phyloP scores from a whole-genome alignment of 805 yeast species.

The Candida ovalis region DNA sequence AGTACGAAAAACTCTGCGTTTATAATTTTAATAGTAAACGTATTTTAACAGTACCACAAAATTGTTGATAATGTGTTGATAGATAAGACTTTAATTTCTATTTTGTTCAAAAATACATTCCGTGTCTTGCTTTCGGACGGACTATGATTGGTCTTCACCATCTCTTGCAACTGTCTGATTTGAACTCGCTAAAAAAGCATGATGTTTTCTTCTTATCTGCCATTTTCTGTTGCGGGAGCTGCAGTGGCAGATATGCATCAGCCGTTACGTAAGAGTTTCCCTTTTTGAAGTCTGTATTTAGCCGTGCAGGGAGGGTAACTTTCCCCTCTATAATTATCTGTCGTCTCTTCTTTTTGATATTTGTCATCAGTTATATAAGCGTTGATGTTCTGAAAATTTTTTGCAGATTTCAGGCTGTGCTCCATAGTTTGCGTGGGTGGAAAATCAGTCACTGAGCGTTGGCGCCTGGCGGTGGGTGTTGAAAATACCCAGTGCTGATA shows the following conservation, averaged over 20 bases:
- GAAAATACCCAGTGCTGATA: background rate
- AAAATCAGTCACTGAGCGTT: background rate
- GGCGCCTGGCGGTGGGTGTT: background rate
- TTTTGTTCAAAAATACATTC: too few relatives aligned
- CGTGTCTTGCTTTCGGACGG: background rate
- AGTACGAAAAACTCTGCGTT: too few relatives aligned
- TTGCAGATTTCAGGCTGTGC: background rate
- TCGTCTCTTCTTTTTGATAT: too few relatives aligned
- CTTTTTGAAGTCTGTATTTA: too few relatives aligned
- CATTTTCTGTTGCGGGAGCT: background rate
- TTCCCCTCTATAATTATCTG: background rate
- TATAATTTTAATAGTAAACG: too few relatives aligned
- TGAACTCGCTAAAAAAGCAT: background rate
- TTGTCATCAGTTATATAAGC: background rate
- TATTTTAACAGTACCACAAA: too few relatives aligned
- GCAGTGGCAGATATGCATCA: background rate
- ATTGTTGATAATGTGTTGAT: too few relatives aligned
- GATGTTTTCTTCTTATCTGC: background rate
- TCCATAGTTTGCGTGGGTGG: background rate
- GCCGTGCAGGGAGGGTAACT: background rate
- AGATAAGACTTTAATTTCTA: too few relatives aligned
- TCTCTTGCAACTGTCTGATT: background rate
- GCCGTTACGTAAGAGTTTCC: background rate
- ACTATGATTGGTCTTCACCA: background rate
- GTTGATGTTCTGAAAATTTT: background rate